Evolutionary conservation across 108 stramenopile genomes (phyloP).

Genomic region (Nitzschia putrida): DNA sequence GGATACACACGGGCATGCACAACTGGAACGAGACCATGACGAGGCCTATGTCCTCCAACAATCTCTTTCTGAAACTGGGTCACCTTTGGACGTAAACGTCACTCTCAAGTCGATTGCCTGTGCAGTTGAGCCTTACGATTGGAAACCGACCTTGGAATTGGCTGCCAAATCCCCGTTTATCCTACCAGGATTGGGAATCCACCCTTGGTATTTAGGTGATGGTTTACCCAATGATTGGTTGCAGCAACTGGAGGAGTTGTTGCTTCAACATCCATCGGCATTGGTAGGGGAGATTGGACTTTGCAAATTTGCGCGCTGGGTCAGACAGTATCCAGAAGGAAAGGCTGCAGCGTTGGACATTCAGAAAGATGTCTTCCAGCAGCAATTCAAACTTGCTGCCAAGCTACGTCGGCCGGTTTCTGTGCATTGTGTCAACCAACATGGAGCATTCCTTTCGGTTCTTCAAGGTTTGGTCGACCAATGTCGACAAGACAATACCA

Average conservation of each 20-base stretch:
- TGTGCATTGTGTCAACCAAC: conserved; percentile 82
- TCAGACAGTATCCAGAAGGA: conserved; percentile 65
- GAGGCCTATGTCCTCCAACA: conserved; percentile 23
- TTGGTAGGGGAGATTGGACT: conserved; percentile 83
- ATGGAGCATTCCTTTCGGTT: conserved; percentile 56
- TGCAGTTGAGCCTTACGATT: conserved; percentile 69
- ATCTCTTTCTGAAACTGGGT: not conserved
- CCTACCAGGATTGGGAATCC: conserved; percentile 70
- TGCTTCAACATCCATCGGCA: conserved; percentile 63
- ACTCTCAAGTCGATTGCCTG: conserved; percentile 53
- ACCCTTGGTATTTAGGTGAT: conserved; percentile 75
- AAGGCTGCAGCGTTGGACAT: conserved; percentile 64
- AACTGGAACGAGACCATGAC: conserved; percentile 61
- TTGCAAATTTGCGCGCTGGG: conserved; percentile 77
- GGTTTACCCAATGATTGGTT: conserved; percentile 43
- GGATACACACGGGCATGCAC: conserved; percentile 82
- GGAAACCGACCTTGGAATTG: conserved; percentile 59
- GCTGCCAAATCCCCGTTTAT: conserved; percentile 38
- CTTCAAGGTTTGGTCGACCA: conserved; percentile 45
- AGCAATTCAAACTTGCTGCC: conserved; percentile 72
- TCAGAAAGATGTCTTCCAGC: conserved; percentile 65
- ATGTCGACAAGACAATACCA: not conserved
- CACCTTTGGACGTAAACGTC: conserved; percentile 5
- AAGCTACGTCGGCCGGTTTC: conserved; percentile 67
- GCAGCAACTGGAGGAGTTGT: conserved; percentile 47